Evolutionary conservation across 2,329 filamentous ascomycete species (phyloP).

Genomic region (Sarocladium oryzae): DNA sequence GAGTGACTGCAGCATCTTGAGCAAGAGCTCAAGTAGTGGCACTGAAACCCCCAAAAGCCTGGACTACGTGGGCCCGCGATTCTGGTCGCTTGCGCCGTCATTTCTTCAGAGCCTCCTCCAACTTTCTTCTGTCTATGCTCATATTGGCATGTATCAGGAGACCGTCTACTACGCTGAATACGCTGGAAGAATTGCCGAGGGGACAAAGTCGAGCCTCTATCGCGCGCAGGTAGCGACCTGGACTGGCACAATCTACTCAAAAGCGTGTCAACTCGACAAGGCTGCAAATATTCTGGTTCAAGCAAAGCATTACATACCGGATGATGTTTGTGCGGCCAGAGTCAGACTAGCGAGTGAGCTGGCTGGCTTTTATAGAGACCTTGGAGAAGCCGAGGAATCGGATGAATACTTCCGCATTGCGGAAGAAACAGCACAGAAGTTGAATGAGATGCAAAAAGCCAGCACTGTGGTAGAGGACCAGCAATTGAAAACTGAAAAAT

Average conservation of each 20-base stretch:
- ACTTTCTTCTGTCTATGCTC: conserved; percentile 70
- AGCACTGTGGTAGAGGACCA: neutral
- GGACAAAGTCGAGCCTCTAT: conserved; percentile 56
- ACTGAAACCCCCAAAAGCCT: conserved; percentile 19
- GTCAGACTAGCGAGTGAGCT: conserved; percentile 46
- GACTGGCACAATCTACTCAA: conserved; percentile 48
- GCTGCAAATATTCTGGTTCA: conserved; percentile 49
- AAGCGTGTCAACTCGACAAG: conserved; percentile 52
- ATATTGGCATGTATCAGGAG: conserved; percentile 82
- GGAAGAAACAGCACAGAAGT: conserved; percentile 37
- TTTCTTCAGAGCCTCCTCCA: conserved; percentile 67
- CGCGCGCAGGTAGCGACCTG: conserved; percentile 47
- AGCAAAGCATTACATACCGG: conserved; percentile 45
- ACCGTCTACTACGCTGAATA: conserved; percentile 84
- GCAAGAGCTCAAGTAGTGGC: conserved; percentile 17
- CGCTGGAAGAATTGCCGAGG: conserved; percentile 67
- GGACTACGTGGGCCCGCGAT: conserved; percentile 45
- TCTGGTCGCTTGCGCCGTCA: conserved; percentile 73
- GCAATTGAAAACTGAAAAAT: neutral
- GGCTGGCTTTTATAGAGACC: conserved; percentile 47
- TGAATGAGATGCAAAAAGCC: conserved; percentile 16
- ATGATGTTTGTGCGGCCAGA: conserved; percentile 28
- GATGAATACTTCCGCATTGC: conserved; percentile 39
- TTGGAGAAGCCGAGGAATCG: conserved; percentile 38
- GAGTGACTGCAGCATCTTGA: conserved; percentile 18